Evolutionary conservation across 108 stramenopile genomes (phyloP).

Genomic region (Skeletonema grethae): DNA sequence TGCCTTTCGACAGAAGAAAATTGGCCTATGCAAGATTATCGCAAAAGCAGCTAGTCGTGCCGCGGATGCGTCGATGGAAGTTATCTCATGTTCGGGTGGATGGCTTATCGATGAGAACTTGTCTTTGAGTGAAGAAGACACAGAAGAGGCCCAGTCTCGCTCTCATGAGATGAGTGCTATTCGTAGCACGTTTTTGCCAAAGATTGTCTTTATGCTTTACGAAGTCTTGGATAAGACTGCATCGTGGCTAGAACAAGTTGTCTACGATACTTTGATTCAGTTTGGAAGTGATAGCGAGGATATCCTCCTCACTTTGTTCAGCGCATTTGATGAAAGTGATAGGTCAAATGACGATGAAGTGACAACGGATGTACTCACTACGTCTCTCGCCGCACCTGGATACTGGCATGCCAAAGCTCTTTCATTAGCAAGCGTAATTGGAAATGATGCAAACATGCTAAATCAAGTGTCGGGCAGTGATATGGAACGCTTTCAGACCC

Average conservation of each 20-base stretch:
- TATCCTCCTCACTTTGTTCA: conserved; percentile 41
- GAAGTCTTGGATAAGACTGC: conserved; percentile 75
- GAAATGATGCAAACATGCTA: conserved; percentile 62
- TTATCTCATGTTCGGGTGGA: conserved; percentile 69
- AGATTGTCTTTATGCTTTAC: conserved; percentile 59
- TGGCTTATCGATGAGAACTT: conserved; percentile 62
- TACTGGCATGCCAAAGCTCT: conserved; percentile 70
- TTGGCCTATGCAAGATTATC: conserved; percentile 36
- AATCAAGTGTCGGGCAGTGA: conserved; percentile 40
- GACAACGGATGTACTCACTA: conserved; percentile 14
- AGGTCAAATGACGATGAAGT: conserved; percentile 7
- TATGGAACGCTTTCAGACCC: conserved; percentile 47
- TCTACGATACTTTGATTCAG: conserved; percentile 50
- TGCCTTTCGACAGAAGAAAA: conserved; percentile 46
- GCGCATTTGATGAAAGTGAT: conserved; percentile 27
- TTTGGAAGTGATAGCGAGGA: conserved; percentile 34
- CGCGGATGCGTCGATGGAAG: conserved; percentile 48
- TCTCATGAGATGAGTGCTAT: conserved; percentile 51
- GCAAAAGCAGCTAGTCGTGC: conserved; percentile 58
- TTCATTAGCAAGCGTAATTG: conserved; percentile 59
- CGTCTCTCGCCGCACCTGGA: conserved; percentile 51
- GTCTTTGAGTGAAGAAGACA: conserved; percentile 19
- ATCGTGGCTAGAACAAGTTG: conserved; percentile 62
- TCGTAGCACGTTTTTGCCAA: conserved; percentile 50
- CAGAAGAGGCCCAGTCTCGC: conserved; percentile 43